Evolutionary conservation across 2,329 filamentous ascomycete genomes (phyloP).

Genomic region (Sporothrix luriei): DNA sequence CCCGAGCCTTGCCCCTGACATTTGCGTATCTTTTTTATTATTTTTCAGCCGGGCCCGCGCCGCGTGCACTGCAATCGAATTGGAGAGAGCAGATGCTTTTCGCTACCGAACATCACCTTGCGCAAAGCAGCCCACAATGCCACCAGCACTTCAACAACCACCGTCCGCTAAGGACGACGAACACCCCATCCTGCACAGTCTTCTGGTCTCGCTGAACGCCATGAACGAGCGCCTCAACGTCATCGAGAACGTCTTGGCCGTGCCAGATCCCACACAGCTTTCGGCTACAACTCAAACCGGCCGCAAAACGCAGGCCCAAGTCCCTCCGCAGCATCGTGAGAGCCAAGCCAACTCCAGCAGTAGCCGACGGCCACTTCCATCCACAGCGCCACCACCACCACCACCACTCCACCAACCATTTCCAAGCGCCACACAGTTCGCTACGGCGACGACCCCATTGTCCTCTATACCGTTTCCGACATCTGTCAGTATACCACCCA

Average conservation of each 20-base stretch:
- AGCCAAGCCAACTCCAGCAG: background rate
- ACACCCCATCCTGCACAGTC: conserved; percentile 32
- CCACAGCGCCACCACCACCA: background rate
- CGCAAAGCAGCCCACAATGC: background rate
- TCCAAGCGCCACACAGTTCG: background rate
- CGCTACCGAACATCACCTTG: background rate
- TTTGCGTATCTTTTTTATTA: background rate
- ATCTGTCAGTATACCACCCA: background rate
- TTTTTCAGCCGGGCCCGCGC: background rate
- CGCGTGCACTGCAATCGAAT: conserved; percentile 16
- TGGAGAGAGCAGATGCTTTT: background rate
- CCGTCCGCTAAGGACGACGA: conserved; percentile 31
- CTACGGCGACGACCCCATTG: background rate
- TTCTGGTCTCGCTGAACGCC: conserved; percentile 40
- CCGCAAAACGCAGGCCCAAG: background rate
- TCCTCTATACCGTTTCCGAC: conserved; percentile 4
- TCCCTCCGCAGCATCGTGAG: background rate
- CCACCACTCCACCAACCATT: background rate
- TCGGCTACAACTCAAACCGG: background rate
- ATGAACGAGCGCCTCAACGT: conserved; percentile 42
- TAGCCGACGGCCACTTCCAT: background rate
- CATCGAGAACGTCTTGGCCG: conserved; percentile 39
- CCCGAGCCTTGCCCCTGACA: conserved; percentile 19
- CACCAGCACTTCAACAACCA: background rate
- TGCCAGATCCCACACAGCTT: conserved; percentile 26